Percentiles rank a stretch among this genome's conserved stretches.
phyloP scores from a whole-genome alignment of 805 yeast species.

The Candida hungchunana region DNA sequence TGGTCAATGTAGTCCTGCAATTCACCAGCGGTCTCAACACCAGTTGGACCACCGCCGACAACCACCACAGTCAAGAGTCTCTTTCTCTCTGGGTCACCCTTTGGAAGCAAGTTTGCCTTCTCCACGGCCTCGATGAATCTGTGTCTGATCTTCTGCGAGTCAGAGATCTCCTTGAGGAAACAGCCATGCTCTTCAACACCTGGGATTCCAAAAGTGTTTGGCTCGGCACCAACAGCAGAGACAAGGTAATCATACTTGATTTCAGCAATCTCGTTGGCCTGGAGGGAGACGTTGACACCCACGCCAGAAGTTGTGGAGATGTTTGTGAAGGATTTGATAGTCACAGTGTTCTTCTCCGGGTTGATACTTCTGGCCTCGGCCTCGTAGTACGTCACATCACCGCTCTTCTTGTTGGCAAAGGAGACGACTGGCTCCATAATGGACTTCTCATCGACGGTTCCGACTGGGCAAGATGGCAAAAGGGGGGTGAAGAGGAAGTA shows the following conservation, averaged over 20 bases:
- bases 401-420: conserved; percentile 73
- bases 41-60: conserved; percentile 98
- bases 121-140: conserved; percentile 83
- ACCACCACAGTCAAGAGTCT: conserved; percentile 83
- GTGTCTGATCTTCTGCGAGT: conserved; percentile 77
- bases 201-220: conserved; percentile 89
- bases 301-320: conserved; percentile 34
- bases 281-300: conserved; percentile 29
- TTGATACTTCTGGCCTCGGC: conserved; percentile 87
- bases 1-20: conserved; percentile 91
- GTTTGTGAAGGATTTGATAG: conserved; percentile 44
- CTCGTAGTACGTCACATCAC: conserved; percentile 79
- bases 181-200: conserved; percentile 84
- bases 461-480: conserved; percentile 90
- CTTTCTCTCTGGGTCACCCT: conserved; percentile 74
- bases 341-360: conserved; percentile 64
- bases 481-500: conserved; percentile 92
- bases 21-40: conserved; percentile 96
- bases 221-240: conserved; percentile 91
- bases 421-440: conserved; percentile 92
- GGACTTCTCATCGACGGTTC: conserved; percentile 85
- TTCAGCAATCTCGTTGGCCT: conserved; percentile 37
- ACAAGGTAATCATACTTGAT: conserved; percentile 78
- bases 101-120: conserved; percentile 80
- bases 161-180: conserved; percentile 85